phyloP scores from a whole-genome alignment of 352 stramenopile species.

The Phytopythium ostracodes region DNA sequence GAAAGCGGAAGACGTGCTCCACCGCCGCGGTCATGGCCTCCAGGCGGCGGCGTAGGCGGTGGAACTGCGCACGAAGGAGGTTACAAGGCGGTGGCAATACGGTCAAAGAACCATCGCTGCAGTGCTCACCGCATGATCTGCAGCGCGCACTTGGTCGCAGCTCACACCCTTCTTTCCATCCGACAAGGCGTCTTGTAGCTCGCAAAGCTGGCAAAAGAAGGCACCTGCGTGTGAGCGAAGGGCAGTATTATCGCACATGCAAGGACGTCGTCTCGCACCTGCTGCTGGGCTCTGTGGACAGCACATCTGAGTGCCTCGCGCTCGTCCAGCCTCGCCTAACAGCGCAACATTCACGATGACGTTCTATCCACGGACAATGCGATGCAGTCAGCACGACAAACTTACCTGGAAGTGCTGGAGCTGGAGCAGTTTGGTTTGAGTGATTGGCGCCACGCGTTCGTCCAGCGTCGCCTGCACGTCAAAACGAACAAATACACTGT shows the following conservation, averaged over 20 bases:
- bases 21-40: constrained; percentile 27
- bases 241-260: too few relatives aligned
- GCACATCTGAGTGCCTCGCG: constrained; percentile 29
- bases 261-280: constrained; percentile 16
- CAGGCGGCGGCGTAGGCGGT: constrained; percentile 25
- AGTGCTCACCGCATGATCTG: not conserved
- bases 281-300: constrained; percentile 20
- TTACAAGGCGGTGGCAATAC: not conserved
- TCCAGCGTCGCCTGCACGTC: constrained; percentile 17
- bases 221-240: too few relatives aligned
- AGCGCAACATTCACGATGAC: not conserved
- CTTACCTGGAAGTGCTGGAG: constrained; percentile 33
- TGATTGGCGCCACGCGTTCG: constrained; percentile 24
- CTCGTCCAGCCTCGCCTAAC: constrained; percentile 22
- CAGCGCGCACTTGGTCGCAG: not conserved
- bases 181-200: constrained; percentile 18
- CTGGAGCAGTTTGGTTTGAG: constrained; percentile 25
- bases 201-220: too few relatives aligned
- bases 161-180: constrained; percentile 13
- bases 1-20: constrained; percentile 51
- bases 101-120: not conserved
- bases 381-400: too few relatives aligned
- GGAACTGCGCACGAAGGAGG: constrained; percentile 18
- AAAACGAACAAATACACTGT: not conserved
- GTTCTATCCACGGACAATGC: not conserved